These are phyloP conservation scores for Xylaria sp. DNA, from an alignment of 495 filamentous ascomycete genomes.

Conservation along the genomic window DNA sequence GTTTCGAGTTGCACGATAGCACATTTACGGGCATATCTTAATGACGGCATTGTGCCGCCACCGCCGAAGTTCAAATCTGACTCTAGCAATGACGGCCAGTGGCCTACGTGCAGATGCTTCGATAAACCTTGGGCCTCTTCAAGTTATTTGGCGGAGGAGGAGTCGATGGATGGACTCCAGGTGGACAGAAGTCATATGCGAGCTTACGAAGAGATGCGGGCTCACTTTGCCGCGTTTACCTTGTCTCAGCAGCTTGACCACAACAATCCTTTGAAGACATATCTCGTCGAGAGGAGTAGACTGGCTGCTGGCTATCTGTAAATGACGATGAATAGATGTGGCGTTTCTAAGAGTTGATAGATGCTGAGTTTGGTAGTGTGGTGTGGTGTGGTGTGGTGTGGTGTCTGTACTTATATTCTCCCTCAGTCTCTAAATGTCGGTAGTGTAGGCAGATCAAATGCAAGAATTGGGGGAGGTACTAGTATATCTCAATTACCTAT, in stretches of 20 bases:
- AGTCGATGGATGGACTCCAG: not conserved
- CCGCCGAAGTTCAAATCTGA: constrained; percentile 39
- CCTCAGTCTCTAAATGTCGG: too few species aligned
- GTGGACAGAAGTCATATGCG: constrained; percentile 6
- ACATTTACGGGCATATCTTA: constrained; percentile 48
- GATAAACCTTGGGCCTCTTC: constrained; percentile 44
- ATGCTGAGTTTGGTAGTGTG: not conserved
- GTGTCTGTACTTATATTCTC: too few species aligned
- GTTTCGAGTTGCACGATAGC: constrained; percentile 49
- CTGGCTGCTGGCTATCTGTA: constrained; percentile 4
- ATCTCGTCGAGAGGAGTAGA: constrained; percentile 16
- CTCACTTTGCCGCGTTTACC: constrained; percentile 12
- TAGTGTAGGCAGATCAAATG: too few species aligned
- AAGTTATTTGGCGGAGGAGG: not conserved
- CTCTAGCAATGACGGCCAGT: constrained; percentile 41
- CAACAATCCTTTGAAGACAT: constrained; percentile 21
- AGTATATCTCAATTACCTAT: too few species aligned
- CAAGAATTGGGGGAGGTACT: too few species aligned
- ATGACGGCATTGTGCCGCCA: constrained; percentile 49
- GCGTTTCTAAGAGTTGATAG: not conserved
- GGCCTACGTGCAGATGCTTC: constrained; percentile 48
- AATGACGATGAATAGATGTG: not conserved
- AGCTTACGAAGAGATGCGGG: constrained; percentile 20
- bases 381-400: too few species aligned
- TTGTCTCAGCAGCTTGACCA: constrained; percentile 22